Percentiles rank a stretch among this genome's conserved stretches.
Conservation (phyloP, 805 yeast genomes). For the Hanseniaspora lachancei region DNA sequence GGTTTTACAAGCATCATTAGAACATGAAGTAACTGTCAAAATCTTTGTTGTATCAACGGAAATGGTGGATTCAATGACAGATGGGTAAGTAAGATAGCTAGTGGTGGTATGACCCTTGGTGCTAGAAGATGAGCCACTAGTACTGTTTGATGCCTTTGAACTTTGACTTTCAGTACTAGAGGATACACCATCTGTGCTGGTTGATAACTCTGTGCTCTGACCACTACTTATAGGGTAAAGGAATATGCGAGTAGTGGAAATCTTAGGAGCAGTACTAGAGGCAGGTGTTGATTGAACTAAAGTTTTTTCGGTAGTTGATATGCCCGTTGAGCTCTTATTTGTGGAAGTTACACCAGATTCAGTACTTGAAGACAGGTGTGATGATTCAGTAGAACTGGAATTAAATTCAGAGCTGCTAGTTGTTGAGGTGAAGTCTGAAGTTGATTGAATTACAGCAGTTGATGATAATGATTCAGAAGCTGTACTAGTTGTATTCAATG, state of each 20-base stretch:
- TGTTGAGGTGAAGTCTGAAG: no score
- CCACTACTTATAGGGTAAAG: not conserved
- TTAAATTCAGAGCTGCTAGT: not conserved
- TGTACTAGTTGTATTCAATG: constrained; percentile 10
- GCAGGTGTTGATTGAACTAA: not conserved
- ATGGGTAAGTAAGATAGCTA: not conserved
- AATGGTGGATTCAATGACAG: constrained; percentile 6
- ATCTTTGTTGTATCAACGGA: constrained; percentile 7
- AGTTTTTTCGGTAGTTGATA: not conserved
- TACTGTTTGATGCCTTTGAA: not conserved
- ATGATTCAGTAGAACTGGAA: not conserved
- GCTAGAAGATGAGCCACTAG: not conserved
- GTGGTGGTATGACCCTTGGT: not conserved
- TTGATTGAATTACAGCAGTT: not conserved
- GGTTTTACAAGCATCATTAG: constrained; percentile 5
- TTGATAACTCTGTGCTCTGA: not conserved
- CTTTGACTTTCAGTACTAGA: not conserved
- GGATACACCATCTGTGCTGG: not conserved
- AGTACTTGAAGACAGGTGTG: constrained; percentile 18
- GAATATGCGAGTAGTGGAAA: not conserved
- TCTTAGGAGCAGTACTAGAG: not conserved
- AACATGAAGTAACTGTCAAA: constrained; percentile 9
- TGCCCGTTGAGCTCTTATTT: constrained; percentile 2
- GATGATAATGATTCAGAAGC: not conserved
- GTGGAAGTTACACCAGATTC: constrained; percentile 17